Evolutionary conservation across 2,329 filamentous ascomycete genomes (phyloP), one percentile per base, ranked within the genome.

Genomic region (Raffaelea albimanens): DNA sequence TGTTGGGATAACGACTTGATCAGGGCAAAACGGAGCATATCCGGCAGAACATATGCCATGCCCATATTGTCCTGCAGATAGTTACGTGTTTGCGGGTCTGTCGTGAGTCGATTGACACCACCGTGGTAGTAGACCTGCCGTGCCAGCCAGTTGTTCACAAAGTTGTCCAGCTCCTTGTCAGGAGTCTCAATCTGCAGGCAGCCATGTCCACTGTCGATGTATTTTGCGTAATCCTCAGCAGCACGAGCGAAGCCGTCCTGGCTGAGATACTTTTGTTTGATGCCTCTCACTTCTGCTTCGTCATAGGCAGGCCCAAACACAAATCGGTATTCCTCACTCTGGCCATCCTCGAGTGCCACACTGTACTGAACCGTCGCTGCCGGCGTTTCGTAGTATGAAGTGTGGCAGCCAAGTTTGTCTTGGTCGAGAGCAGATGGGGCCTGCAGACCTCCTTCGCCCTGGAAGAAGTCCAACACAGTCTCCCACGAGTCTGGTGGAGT

Each of bases 21-120:
- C 48, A 79, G 68, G 5, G 74, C 69, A 25, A 63, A 60, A 4
- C 73, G 70, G 19, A 73, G 63, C 1, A 74, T 69, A 3, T 63
- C 58, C 0, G 75, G 73, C 50, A 70, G 68, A 61, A 78, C 73
- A 59, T 70, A 78, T 43, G 68, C 70, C 75, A 79, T 79, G 48
- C 75, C 75, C 75, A 79, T 78, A 58, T 76, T 77, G 59, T 79
- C 75, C 56, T 79, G 75, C 3, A 79, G 59, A 54, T 77, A 79
- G 55, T 79, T 78, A 40, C 75, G 70, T 8, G 75, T 79, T 56
- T 78, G 75, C 19, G 75, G 75, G 56, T 78, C 75, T 0, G 75
- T 78, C 0, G 73, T 76, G 31, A 79, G 61, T 11, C 75, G 72
- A 57, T 79, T 79, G 38, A 77, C 73, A 52, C 77, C 73, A 45